Evolutionary conservation across 495 filamentous ascomycete species (phyloP), one percentile per base, ranked within the genome.

Genomic region (Penicillium daleae): DNA sequence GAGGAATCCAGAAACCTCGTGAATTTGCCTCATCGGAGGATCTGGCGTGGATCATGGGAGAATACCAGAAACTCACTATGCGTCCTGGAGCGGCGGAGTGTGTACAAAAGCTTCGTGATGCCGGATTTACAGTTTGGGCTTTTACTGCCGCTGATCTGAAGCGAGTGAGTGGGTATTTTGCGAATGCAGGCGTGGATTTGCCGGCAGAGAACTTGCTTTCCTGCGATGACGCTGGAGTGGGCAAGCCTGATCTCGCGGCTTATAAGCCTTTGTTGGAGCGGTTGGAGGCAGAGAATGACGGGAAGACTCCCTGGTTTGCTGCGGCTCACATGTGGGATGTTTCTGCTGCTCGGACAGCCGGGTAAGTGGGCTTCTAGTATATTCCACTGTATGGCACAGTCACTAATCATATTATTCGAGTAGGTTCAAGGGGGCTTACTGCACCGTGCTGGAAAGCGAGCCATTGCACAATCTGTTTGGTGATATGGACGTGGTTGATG

Each of bases 111-210:
- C 68, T 81, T 2, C 69, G 72, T 6, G 62, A 75, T 56, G 73
- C 66, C 1, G 76, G 76, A 8, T 81, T 80, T 33, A 78, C 69
- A 1, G 68, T 79, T 3, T 81, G 79, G 79, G 71, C 68, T 1
- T 72, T 81, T 12, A 81, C 79, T 5, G 74, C 78, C 0, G 78
- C 71, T 8, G 77, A 79, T 66, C 29, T 65, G 9, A 66, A 59
- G 21, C 59, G 77, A 6, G 76, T 81, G 13, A 51, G 66, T 9
- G 74, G 74, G 8, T 79, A 79, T 56, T 78, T 81, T 56, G 51
- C 68, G 10, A 51, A 68, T 2, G 73, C 64, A 5, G 78, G 75
- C 0, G 50, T 80, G 19, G 70, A 74, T 9, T 61, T 80, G 58
- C 74, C 76, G 6, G 61, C 62, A 17, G 73, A 74, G 56, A 77